Base-by-base conservation (phyloP, 768 basidiomycete genomes). In the Crassisporium funariophilum region DNA sequence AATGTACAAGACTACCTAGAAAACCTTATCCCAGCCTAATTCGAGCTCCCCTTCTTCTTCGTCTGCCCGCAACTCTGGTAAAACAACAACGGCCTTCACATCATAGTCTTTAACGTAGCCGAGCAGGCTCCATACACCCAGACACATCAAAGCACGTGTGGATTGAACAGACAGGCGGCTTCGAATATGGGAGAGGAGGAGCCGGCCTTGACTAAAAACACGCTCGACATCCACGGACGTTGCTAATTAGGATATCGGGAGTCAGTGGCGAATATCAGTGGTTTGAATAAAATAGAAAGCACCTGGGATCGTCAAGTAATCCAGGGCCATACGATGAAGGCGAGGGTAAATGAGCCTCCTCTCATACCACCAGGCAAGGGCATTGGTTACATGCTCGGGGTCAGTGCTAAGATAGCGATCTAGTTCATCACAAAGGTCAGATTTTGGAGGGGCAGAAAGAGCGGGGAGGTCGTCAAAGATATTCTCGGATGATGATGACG, bases 231-330 rank as follows among this genome's bases (percentile, higher is more conserved):
- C 55, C 4, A 61, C 47, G 1, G 61, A 70, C 0, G 64, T 67
- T 25, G 65, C 67, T 58, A 13, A 33, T 38, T 47, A 13, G 13
- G 7, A 29, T 7, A 29, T 7, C 27, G n/a, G n/a, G n/a, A 29
- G 27, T 29, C 13, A 29, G 8, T 29, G 27, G 13, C 13, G 27
- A 51, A 20, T 31, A 37, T 40, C 10, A 46, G 46, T 1, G 53
- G 38, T 5, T 1, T 8, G 57, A 11, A 3, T 55, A 31, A 8
- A 43, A 31, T 5, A 55, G 44, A 22, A 61, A 52, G 11, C 46
- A 66, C 62, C 60, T 1, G 58, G 65, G 21, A 67, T 59, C 2
- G 46, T 47, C 1, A 64, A 53, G 38, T 68, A 67, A 35, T 70
- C 59, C 0, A 67, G 33, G 9, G 63, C 67, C 67, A 70, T 66